A percentile compares a stretch with the other conserved stretches of the same genome.
phyloP scores from a whole-genome alignment of 1,284 basidiomycete genomes.

The Austroboletus sp. region DNA sequence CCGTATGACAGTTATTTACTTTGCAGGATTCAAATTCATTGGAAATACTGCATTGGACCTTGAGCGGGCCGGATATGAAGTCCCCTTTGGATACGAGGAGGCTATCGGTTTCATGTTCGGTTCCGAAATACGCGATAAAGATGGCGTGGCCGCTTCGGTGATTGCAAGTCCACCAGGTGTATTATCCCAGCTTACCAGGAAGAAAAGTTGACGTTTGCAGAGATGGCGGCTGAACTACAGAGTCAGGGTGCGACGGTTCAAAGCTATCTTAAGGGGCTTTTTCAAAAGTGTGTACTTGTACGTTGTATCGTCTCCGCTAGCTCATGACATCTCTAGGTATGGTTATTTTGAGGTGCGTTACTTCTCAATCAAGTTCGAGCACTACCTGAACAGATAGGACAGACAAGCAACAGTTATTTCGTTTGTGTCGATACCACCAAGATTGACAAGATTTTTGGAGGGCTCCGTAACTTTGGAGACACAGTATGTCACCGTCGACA shows the following conservation, averaged over 20 bases:
- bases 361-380: not conserved
- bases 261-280: slow-evolving; percentile 57
- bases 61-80: slow-evolving; percentile 59
- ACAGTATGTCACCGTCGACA: slow-evolving; percentile 29
- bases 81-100: slow-evolving; percentile 81
- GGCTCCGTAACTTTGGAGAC: slow-evolving; percentile 51
- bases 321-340: slow-evolving; percentile 44
- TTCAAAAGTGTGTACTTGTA: slow-evolving; percentile 45
- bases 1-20: not conserved
- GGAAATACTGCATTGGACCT: slow-evolving; percentile 71
- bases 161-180: slow-evolving; percentile 9
- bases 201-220: slow-evolving; percentile 56
- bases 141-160: slow-evolving; percentile 73
- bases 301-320: slow-evolving; percentile 1
- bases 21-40: slow-evolving; percentile 73
- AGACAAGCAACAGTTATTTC: slow-evolving; percentile 82
- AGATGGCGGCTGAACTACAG: slow-evolving; percentile 51
- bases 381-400: slow-evolving; percentile 2
- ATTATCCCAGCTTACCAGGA: not conserved
- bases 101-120: slow-evolving; percentile 86
- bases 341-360: slow-evolving; percentile 20
- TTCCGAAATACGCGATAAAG: slow-evolving; percentile 70
- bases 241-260: slow-evolving; percentile 48
- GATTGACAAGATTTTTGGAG: slow-evolving; percentile 61
- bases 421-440: slow-evolving; percentile 58